Percentiles rank a stretch among this genome's conserved stretches.
phyloP scores from a whole-genome alignment of 768 basidiomycete species.

The Plicaturopsis crispa region DNA sequence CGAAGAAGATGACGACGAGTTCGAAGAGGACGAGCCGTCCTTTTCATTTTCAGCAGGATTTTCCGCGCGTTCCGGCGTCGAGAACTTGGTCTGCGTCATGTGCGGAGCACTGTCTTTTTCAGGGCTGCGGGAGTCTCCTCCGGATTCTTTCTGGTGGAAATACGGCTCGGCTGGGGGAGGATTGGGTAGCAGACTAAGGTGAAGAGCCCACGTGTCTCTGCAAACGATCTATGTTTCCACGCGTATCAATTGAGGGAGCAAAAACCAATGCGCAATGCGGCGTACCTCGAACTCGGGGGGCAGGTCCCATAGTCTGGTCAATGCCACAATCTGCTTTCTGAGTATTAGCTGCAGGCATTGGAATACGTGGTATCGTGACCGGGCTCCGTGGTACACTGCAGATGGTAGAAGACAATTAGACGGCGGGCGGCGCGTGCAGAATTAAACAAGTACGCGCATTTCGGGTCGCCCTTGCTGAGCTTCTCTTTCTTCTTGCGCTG shows the following conservation, averaged over 20 bases:
- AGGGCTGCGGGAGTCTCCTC: conserved; percentile 8
- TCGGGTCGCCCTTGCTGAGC: conserved; percentile 47
- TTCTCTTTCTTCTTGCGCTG: conserved; percentile 42
- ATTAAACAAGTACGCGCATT: conserved; percentile 35
- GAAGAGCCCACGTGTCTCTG: conserved; percentile 73
- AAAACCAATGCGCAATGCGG: conserved; percentile 3
- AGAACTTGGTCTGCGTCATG: conserved; percentile 25
- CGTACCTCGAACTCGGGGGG: conserved; percentile 76
- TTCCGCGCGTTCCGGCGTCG: conserved; percentile 11
- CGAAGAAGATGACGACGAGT: conserved; percentile 20
- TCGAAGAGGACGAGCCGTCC: conserved; percentile 15
- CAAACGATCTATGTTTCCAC: conserved; percentile 47
- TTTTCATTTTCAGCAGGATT: neutral
- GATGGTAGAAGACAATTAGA: conserved; percentile 41
- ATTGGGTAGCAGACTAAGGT: conserved; percentile 54
- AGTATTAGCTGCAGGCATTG: conserved; percentile 80
- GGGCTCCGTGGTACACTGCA: conserved; percentile 77
- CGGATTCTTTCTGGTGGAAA: conserved; percentile 30
- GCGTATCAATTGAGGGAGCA: conserved; percentile 5
- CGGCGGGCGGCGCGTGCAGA: conserved; percentile 29
- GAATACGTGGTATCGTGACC: conserved; percentile 73
- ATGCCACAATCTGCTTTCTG: conserved; percentile 62
- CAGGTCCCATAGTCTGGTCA: conserved; percentile 59
- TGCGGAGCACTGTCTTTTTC: neutral
- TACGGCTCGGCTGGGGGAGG: conserved; percentile 59